phyloP scores from a whole-genome alignment of 2,329 filamentous ascomycete genomes.

The Stachybotrys chlorohalonatus region DNA sequence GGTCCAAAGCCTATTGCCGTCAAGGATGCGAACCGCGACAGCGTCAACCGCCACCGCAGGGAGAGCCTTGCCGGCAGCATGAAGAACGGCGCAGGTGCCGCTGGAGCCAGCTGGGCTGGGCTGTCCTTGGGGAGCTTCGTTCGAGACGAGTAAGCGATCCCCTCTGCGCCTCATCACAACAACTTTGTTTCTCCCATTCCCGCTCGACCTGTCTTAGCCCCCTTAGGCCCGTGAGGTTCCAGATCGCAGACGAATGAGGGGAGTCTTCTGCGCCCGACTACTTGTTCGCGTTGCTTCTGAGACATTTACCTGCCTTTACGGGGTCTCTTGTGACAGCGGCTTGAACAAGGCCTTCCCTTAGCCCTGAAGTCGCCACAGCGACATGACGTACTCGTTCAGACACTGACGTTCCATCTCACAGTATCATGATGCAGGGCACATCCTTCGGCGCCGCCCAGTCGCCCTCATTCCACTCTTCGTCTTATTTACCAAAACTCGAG shows the following conservation, averaged over 20 bases:
- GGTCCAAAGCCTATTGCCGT: constrained; percentile 59
- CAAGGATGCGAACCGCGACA: constrained; percentile 54
- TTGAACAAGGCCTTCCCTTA: too few species aligned
- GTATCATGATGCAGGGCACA: constrained; percentile 90
- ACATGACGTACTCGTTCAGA: too few species aligned
- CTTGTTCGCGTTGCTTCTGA: not conserved
- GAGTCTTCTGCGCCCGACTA: not conserved
- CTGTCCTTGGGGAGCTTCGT: constrained; percentile 96
- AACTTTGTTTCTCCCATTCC: not conserved
- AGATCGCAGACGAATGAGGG: not conserved
- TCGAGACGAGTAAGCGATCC: constrained; percentile 76
- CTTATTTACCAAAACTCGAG: constrained; percentile 91
- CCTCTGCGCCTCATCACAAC: not conserved
- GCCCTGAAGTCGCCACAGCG: too few species aligned
- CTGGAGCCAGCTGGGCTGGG: constrained; percentile 83
- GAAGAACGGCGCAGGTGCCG: constrained; percentile 47
- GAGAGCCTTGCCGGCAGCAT: constrained; percentile 56
- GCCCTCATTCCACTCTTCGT: constrained; percentile 94
- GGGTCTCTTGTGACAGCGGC: not conserved
- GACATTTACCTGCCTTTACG: not conserved
- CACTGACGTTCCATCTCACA: constrained; percentile 26
- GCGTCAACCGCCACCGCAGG: constrained; percentile 46
- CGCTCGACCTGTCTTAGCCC: not conserved
- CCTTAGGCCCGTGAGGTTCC: not conserved
- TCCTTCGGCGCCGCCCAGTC: constrained; percentile 78